Base-by-base conservation (phyloP, 2,329 filamentous ascomycete genomes). In the Gliomastix tumulicola region DNA sequence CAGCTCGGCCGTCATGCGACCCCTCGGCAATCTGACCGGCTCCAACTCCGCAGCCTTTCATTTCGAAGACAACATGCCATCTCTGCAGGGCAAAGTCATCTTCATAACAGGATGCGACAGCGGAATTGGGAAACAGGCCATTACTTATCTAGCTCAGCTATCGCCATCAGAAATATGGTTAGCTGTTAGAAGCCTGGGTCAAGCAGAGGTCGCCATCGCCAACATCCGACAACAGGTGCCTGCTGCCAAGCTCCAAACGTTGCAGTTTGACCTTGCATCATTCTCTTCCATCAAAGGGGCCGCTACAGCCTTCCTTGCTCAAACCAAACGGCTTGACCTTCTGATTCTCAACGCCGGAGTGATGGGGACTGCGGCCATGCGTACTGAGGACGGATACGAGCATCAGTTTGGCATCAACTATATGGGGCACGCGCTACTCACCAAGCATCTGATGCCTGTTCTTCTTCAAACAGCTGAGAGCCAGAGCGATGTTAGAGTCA, bases 381-480 rank as follows among this genome's bases (percentile, higher is more conserved):
- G 10, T 20, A n/a, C 32, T 34, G 7, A 21, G n/a, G 50, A 53
- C 15, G 46, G 48, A 4, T 47, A 44, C 21, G 49, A 51, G 42
- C 49, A 49, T 0, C 70, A 76, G 40, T 66, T 76, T 40, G 71
- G 62, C 21, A 66, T 60, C 11, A 75, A 76, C 47, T 65, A 76
- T 46, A 50, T 78, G 3, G 61, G 54, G 5, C 69, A 75, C 44
- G 76, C 76, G 53, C 59, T 75, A 0, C 58, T 76, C 12, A 66
- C 71, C 45, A 55, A 69, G 9, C 57, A 73, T 1, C 53, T 76
- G 17, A 63, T 63, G 31, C 49, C 58, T 1, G 45, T 56, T 1
- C 49, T 75, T 5, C 50, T 72, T 10, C 9, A 6, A 19, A 34
- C 32, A n/a, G 32, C 20, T 10, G 20, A 19, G n/a, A 13, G 11